Conservation (phyloP, 768 basidiomycete genomes). For the Hydnum rufescens region DNA sequence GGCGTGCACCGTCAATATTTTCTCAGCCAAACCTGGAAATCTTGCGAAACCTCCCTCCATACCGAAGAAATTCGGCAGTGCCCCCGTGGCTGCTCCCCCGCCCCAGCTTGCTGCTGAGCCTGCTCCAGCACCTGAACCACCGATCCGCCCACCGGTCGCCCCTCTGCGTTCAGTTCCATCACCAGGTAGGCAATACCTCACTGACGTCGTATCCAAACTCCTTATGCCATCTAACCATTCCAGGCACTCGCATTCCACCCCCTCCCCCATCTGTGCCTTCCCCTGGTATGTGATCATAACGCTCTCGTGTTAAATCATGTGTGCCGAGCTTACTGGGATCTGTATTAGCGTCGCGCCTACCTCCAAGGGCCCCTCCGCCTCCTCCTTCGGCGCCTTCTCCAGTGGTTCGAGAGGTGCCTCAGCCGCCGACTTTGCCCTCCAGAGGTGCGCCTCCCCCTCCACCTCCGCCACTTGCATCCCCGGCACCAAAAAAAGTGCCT, state of each 20-base stretch:
- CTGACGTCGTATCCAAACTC: too few species aligned
- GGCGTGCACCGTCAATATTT: background rate
- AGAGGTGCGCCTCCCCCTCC: constrained; percentile 1
- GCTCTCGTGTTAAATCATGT: too few species aligned
- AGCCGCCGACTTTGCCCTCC: background rate
- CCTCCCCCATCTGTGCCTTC: too few species aligned
- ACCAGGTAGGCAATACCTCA: too few species aligned
- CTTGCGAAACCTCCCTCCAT: constrained; percentile 49
- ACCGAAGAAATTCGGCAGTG: constrained; percentile 23
- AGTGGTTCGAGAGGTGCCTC: background rate
- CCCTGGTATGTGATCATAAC: too few species aligned
- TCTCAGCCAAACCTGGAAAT: constrained; percentile 36
- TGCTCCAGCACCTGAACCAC: constrained; percentile 17
- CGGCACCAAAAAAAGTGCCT: constrained; percentile 15
- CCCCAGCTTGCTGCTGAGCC: constrained; percentile 15
- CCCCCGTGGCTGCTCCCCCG: constrained; percentile 15
- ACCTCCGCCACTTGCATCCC: background rate
- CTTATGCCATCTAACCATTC: too few species aligned
- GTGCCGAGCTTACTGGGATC: constrained; percentile 15
- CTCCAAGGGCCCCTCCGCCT: constrained; percentile 22
- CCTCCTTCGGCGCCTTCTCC: constrained; percentile 9
- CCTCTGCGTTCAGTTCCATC: too few species aligned
- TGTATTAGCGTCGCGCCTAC: constrained; percentile 18
- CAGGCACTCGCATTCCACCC: too few species aligned
- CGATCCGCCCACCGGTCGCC: constrained; percentile 12